Evolutionary conservation across 1,284 basidiomycete genomes (phyloP), one percentile per base, ranked within the genome.

Genomic region (Marasmius fiardii): DNA sequence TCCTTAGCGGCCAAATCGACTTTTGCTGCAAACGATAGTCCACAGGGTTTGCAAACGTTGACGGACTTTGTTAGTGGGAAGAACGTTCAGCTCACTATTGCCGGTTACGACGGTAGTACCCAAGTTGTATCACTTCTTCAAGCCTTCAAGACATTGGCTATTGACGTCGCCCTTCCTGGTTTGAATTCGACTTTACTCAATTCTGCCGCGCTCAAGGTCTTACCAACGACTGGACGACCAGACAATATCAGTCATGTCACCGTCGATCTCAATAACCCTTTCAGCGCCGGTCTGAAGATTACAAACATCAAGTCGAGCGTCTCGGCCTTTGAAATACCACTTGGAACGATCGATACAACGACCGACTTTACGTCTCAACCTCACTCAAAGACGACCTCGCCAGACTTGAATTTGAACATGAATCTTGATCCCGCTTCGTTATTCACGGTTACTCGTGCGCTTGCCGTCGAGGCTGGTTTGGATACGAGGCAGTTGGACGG

Each of bases 341-440:
- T 92, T 26, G 90, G 89, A 1, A 78, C 76, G 24, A 90, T 92
- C 61, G 73, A 81, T 55, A 78, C 80, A 12, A 63, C 71, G 10
- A 82, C 80, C 0, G 74, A 79, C 60, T 89, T 90, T 63, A 65
- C 67, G 11, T 75, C 81, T 0, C 64, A 74, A 5, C 84, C 86
- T 14, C 83, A 83, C 55, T 68, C 75, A 4, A 80, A 76, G 3
- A 85, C 82, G 1, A 71, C 74, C 33, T 89, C 86, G 11, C 88
- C 89, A 2, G 65, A 67, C 6, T 69, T 92, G 55, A 71, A 83
- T 53, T 70, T 92, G 45, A 71, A 82, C 62, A 77, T 92, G 77
- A 91, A 91, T 67, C 79, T 88, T 59, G 85, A 89, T 61, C 89
- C 88, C 21, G 69, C 81, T n/a, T 73, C 81, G 31, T 73, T 92